Percentiles rank a stretch among this genome's conserved stretches.
Conservation (phyloP, 441 rosid species). For the Mallotus repandus region DNA sequence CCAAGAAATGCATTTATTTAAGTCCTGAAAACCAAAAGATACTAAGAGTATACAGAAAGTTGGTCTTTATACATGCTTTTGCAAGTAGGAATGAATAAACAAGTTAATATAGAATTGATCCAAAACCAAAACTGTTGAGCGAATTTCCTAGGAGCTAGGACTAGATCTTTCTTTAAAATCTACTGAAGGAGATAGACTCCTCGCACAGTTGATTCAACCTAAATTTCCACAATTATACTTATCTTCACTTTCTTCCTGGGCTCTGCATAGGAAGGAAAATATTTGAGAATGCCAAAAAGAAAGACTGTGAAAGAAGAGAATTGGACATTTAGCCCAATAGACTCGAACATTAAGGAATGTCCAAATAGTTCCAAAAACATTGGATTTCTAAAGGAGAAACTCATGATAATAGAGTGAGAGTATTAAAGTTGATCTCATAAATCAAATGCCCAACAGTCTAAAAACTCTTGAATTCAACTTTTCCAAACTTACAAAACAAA, state of each 20-base stretch:
- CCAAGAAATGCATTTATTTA: neutral
- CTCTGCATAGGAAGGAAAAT: neutral
- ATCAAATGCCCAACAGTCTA: neutral
- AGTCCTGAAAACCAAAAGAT: neutral
- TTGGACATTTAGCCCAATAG: neutral
- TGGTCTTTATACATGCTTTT: neutral
- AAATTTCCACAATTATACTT: neutral
- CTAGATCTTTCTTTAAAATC: neutral
- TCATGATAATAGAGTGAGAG: neutral
- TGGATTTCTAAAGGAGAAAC: neutral
- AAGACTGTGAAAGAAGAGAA: neutral
- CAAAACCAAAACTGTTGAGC: neutral
- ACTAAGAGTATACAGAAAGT: too few relatives aligned
- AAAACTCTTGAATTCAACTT: neutral
- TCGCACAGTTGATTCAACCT: neutral
- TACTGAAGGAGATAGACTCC: neutral
- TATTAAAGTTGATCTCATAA: neutral
- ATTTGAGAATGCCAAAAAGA: neutral
- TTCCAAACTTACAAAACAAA: neutral
- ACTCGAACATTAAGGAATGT: neutral
- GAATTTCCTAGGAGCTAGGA: neutral
- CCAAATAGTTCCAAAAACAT: neutral
- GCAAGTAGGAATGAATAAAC: too few relatives aligned
- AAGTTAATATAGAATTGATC: too few relatives aligned
- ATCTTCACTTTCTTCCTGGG: neutral